A percentile compares a stretch with the other conserved stretches of the same genome.
Conservation (phyloP, 2,329 filamentous ascomycete species). For the Alternaria rosae region DNA sequence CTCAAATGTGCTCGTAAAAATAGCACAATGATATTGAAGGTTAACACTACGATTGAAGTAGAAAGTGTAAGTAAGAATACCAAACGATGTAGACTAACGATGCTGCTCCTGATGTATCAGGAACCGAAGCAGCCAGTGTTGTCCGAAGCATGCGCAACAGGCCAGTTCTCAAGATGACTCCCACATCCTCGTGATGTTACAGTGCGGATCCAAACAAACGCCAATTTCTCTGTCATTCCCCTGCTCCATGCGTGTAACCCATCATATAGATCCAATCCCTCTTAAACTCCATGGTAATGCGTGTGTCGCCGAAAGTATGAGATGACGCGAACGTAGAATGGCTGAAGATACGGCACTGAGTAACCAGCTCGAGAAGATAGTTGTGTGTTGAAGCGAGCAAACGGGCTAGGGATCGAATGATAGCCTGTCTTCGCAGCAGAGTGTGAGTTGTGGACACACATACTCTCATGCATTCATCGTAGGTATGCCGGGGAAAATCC, state of each 20-base stretch:
- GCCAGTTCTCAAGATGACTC: neutral
- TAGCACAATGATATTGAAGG: constrained; percentile 13
- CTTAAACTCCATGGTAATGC: constrained; percentile 41
- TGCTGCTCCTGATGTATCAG: constrained; percentile 20
- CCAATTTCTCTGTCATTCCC: neutral
- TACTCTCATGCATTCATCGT: constrained; percentile 13
- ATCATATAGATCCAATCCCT: constrained; percentile 7
- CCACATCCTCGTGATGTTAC: constrained; percentile 31
- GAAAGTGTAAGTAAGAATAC: neutral
- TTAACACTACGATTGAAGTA: constrained; percentile 4
- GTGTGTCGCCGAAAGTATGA: constrained; percentile 15
- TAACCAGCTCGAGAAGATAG: constrained; percentile 36
- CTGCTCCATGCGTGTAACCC: constrained; percentile 21
- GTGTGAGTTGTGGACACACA: neutral
- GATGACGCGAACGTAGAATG: constrained; percentile 14
- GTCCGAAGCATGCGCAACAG: neutral
- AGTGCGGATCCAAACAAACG: constrained; percentile 15
- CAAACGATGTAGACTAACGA: neutral
- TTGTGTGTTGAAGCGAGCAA: neutral
- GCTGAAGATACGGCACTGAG: constrained; percentile 24
- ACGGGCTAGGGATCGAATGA: no score
- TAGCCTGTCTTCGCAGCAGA: neutral
- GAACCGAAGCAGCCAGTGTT: constrained; percentile 20
- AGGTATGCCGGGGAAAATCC: constrained; percentile 24
- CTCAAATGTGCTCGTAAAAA: constrained; percentile 16